Conservation (phyloP, 2,329 filamentous ascomycete species). For the Ophiostoma montium region DNA sequence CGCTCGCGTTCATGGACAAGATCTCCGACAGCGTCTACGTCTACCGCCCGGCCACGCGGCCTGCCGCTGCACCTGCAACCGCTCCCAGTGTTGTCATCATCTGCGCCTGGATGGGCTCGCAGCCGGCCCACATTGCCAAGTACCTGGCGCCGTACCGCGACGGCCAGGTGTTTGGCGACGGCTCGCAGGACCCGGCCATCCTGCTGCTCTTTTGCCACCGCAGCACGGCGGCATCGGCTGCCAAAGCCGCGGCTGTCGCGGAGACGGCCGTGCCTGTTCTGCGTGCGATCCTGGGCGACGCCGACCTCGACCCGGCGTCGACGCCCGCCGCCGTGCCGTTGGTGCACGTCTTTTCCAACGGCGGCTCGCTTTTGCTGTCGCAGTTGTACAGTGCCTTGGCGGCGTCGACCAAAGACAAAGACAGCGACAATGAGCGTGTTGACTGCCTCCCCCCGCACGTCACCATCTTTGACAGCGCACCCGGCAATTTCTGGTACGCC, state of each 20-base stretch:
- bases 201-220: conserved; percentile 31
- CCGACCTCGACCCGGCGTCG: neutral
- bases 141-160: conserved; percentile 32
- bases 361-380: conserved; percentile 29
- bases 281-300: conserved; percentile 16
- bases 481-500: conserved; percentile 28
- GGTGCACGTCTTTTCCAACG: conserved; percentile 39
- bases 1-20: conserved; percentile 24
- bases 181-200: conserved; percentile 27
- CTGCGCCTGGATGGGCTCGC: conserved; percentile 37
- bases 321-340: conserved; percentile 27
- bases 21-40: conserved; percentile 25
- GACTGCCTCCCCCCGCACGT: conserved; percentile 27
- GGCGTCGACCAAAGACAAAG: neutral
- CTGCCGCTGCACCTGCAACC: neutral
- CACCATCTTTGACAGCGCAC: conserved; percentile 33
- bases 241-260: conserved; percentile 19
- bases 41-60: conserved; percentile 18
- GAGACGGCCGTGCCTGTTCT: conserved; percentile 28
- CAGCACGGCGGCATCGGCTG: conserved; percentile 22
- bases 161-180: conserved; percentile 8
- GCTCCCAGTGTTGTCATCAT: conserved; percentile 33
- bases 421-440: neutral
- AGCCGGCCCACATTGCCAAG: conserved; percentile 35
- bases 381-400: conserved; percentile 21